These are phyloP conservation scores for Erucastrum elatum DNA, from an alignment of 345 rosid species.

Conservation along the genomic window DNA sequence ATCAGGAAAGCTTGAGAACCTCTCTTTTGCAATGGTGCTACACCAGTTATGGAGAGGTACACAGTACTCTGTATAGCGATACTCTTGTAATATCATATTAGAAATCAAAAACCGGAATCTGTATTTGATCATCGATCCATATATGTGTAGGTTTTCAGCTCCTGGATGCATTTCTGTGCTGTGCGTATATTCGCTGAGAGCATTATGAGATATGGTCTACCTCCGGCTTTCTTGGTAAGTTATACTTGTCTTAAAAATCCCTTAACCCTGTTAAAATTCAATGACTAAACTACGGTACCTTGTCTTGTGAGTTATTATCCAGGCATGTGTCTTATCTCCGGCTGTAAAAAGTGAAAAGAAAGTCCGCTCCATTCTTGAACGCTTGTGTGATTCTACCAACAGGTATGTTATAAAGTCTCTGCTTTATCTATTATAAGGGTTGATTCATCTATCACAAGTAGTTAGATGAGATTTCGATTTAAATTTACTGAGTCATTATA, in stretches of 20 bases:
- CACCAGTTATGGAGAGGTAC: conserved; percentile 94
- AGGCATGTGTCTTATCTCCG: conserved; percentile 93
- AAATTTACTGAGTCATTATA: no score
- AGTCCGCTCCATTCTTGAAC: conserved; percentile 89
- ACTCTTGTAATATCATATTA: not conserved
- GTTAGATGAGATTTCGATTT: not conserved
- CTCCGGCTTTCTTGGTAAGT: conserved; percentile 89
- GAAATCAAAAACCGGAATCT: not conserved
- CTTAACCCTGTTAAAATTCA: not conserved
- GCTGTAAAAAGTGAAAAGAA: conserved; percentile 84
- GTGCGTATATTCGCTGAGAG: conserved; percentile 91
- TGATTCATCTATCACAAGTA: not conserved
- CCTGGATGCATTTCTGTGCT: conserved; percentile 99
- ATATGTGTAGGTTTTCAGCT: conserved; percentile 79
- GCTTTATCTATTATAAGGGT: not conserved
- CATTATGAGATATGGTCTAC: conserved; percentile 97
- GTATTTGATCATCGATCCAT: not conserved
- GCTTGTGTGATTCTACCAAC: conserved; percentile 64
- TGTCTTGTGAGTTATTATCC: conserved; percentile 34
- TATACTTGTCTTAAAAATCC: not conserved
- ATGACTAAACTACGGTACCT: conserved; percentile 7
- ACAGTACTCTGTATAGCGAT: not conserved
- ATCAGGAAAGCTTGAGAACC: conserved; percentile 78
- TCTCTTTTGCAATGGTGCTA: conserved; percentile 99
- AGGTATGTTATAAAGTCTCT: conserved; percentile 53